These are phyloP conservation scores for Trichoderma gamsii DNA, from an alignment of 495 filamentous ascomycete genomes.

Conservation along the genomic window DNA sequence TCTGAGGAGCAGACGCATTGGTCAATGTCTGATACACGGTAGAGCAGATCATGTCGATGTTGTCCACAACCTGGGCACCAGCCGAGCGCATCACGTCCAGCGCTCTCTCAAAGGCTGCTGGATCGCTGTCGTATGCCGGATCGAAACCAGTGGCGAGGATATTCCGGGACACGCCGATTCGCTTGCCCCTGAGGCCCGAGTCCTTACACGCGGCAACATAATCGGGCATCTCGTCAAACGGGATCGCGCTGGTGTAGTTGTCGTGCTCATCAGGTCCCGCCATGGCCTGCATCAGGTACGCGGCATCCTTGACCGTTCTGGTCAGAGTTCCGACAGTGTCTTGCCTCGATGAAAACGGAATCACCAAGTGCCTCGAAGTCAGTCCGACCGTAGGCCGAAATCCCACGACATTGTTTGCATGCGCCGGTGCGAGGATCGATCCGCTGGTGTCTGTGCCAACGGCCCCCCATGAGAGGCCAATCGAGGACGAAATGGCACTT, in stretches of 20 bases:
- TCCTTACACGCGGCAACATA: conserved; percentile 43
- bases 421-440: conserved; percentile 34
- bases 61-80: conserved; percentile 25
- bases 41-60: not conserved
- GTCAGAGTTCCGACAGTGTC: conserved; percentile 64
- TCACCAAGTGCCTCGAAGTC: conserved; percentile 53
- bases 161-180: conserved; percentile 52
- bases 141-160: conserved; percentile 22
- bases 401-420: conserved; percentile 42
- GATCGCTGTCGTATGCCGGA: conserved; percentile 10
- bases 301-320: conserved; percentile 59
- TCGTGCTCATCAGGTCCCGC: conserved; percentile 47
- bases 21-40: too few species aligned
- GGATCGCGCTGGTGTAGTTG: conserved; percentile 41
- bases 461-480: conserved; percentile 25
- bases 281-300: conserved; percentile 57
- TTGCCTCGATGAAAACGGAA: conserved; percentile 56
- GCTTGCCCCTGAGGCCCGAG: conserved; percentile 57
- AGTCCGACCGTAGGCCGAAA: conserved; percentile 66
- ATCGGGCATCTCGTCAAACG: conserved; percentile 35
- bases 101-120: conserved; percentile 23
- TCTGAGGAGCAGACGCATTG: too few species aligned
- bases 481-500: conserved; percentile 22
- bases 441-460: conserved; percentile 35
- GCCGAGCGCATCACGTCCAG: conserved; percentile 28